phyloP scores from a whole-genome alignment of 73 alveolate species.

The Diophrys sp. region DNA sequence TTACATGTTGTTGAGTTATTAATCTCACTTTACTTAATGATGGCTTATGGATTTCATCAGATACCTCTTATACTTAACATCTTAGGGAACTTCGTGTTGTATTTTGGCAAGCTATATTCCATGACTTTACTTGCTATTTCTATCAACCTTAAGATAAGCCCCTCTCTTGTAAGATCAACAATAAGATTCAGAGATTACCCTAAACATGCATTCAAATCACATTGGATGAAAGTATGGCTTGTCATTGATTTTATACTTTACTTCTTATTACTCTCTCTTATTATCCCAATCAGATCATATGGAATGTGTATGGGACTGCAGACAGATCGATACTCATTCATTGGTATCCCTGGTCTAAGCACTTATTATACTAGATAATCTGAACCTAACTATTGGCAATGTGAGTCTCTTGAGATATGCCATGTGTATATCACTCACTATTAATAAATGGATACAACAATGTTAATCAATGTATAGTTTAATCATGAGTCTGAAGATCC shows the following conservation, averaged over 20 bases:
- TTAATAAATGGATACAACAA: neutral
- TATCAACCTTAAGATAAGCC: too few species aligned
- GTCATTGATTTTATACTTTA: neutral
- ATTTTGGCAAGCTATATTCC: too few species aligned
- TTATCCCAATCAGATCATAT: neutral
- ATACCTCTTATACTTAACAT: too few species aligned
- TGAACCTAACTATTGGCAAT: neutral
- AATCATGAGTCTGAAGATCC: neutral
- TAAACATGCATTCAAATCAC: too few species aligned
- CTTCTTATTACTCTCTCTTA: neutral
- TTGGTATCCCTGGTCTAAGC: neutral
- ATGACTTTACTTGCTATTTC: too few species aligned
- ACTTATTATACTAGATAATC: neutral
- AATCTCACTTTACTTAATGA: too few species aligned
- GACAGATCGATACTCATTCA: neutral
- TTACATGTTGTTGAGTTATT: too few species aligned
- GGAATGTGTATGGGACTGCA: neutral
- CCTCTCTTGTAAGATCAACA: too few species aligned
- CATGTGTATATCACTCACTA: neutral
- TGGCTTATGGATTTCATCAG: too few species aligned
- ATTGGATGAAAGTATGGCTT: neutral
- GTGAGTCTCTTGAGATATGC: neutral
- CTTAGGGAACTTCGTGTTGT: too few species aligned
- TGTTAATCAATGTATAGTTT: neutral
- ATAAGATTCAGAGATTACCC: too few species aligned